A percentile compares a stretch with the other conserved stretches of the same genome.
These are phyloP conservation scores for Petunia axillaris DNA, from an alignment of 257 asterid species.

Conservation along the genomic window DNA sequence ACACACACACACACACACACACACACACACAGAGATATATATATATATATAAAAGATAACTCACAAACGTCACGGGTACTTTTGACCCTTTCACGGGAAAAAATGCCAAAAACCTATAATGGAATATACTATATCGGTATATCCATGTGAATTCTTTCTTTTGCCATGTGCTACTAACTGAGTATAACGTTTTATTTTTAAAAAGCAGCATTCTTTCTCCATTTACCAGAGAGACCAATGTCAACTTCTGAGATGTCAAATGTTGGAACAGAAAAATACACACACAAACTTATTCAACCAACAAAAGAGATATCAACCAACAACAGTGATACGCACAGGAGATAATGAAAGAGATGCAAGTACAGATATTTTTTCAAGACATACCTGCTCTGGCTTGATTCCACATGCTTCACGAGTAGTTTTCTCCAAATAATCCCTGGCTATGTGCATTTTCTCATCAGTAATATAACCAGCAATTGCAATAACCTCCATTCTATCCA, in stretches of 20 bases:
- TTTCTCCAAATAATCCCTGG: constrained; percentile 94
- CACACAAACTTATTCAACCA: not conserved
- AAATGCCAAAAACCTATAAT: no score
- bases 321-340: not conserved
- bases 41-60: no score
- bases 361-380: not conserved
- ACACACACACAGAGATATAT: no score
- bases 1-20: no score
- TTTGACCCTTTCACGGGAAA: no score
- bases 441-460: constrained; percentile 98
- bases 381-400: constrained; percentile 91
- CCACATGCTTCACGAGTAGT: constrained; percentile 92
- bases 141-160: no score
- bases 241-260: constrained; percentile 18
- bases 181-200: no score
- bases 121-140: no score
- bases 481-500: constrained; percentile 98
- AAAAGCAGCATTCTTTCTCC: no score
- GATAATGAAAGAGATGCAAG: not conserved
- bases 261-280: not conserved
- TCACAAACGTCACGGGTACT: no score
- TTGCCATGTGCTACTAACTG: no score
- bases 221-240: not conserved
- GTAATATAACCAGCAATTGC: constrained; percentile 95
- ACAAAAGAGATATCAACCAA: not conserved